phyloP scores from a whole-genome alignment of 306 rosid species.

The Medicago lupulina region DNA sequence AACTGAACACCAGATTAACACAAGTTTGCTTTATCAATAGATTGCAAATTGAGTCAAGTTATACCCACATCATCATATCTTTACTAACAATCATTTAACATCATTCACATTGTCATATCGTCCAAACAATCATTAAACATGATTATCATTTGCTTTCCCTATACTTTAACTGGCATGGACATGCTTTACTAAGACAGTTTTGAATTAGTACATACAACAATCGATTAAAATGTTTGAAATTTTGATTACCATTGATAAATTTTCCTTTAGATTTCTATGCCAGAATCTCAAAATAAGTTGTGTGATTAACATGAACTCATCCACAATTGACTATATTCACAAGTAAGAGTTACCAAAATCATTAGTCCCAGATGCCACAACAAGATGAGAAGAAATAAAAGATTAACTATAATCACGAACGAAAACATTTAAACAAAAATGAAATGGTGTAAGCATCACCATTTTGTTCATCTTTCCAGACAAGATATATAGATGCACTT shows the following conservation, averaged over 20 bases:
- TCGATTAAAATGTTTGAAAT: not conserved
- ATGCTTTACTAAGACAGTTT: not conserved
- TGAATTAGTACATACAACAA: not conserved
- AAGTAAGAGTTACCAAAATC: not conserved
- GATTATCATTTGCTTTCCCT: not conserved
- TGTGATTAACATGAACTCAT: not conserved
- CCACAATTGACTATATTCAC: not conserved
- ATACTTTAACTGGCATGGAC: not conserved
- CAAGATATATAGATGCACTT: conserved; percentile 37
- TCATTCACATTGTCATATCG: not conserved
- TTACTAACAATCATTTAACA: not conserved
- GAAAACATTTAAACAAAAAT: conserved; percentile 36
- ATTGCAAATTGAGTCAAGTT: not conserved
- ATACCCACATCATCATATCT: not conserved
- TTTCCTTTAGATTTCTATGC: not conserved
- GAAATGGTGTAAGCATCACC: conserved; percentile 47
- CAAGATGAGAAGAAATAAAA: conserved; percentile 20
- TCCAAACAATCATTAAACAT: not conserved
- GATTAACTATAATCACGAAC: conserved; percentile 34
- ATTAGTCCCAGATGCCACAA: conserved; percentile 8
- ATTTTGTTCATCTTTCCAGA: conserved; percentile 44
- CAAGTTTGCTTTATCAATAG: not conserved
- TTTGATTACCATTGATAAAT: not conserved
- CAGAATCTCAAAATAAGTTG: not conserved
- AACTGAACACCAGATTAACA: not conserved